phyloP scores from a whole-genome alignment of 495 filamentous ascomycete genomes.

The Aspergillus hancockii region DNA sequence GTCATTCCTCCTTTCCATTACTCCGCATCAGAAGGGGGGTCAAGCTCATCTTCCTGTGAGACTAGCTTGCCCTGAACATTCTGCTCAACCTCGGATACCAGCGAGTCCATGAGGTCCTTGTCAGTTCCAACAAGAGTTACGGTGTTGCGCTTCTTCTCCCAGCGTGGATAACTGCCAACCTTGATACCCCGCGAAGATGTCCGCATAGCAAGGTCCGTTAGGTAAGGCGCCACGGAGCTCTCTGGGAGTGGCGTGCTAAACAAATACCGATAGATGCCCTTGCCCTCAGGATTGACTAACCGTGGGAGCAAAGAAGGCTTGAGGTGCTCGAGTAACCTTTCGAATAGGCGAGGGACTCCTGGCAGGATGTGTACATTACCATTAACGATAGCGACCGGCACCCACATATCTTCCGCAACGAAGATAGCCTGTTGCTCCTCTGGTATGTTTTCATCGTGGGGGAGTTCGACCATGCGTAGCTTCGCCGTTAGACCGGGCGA shows the following conservation, averaged over 20 bases:
- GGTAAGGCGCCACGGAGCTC: conserved; percentile 77
- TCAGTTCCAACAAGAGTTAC: conserved; percentile 86
- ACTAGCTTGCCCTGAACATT: conserved; percentile 60
- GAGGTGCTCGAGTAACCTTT: conserved; percentile 71
- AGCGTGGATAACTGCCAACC: conserved; percentile 94
- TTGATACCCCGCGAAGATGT: conserved; percentile 77
- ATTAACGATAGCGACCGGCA: conserved; percentile 83
- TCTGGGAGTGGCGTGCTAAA: conserved; percentile 87
- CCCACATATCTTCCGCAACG: conserved; percentile 81
- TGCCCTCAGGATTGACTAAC: conserved; percentile 74
- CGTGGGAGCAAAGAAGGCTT: conserved; percentile 68
- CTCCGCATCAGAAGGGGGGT: conserved; percentile 39
- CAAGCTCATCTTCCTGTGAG: conserved; percentile 59
- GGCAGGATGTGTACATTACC: conserved; percentile 93
- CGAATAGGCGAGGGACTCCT: conserved; percentile 84
- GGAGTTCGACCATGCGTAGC: conserved; percentile 86
- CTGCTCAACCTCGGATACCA: conserved; percentile 63
- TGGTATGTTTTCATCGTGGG: conserved; percentile 64
- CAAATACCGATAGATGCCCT: conserved; percentile 72
- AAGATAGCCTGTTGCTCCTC: conserved; percentile 71
- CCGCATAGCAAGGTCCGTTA: conserved; percentile 74
- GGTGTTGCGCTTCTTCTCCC: conserved; percentile 85
- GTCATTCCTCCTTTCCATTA: conserved; percentile 11
- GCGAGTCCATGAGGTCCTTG: conserved; percentile 58
- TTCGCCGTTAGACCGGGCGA: conserved; percentile 77